These are phyloP conservation scores for Phytopythium kandeliae DNA, from an alignment of 352 stramenopile species.

Conservation along the genomic window DNA sequence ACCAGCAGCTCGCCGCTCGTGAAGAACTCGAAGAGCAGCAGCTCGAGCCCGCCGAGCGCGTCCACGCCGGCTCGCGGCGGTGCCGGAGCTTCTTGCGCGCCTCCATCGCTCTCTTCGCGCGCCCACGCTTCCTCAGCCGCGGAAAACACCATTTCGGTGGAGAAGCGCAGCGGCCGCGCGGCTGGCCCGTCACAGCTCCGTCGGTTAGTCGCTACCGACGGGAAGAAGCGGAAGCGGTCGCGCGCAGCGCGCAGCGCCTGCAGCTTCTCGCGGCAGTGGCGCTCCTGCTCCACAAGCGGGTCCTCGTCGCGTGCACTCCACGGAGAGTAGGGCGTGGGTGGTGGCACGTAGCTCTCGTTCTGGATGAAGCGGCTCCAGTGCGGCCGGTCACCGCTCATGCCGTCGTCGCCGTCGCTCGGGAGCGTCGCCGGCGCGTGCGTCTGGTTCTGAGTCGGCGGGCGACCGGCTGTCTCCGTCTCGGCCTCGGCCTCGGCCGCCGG, in stretches of 20 bases:
- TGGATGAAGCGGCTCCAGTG: slow-evolving; percentile 42
- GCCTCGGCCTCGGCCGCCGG: background rate
- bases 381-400: slow-evolving; percentile 12
- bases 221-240: slow-evolving; percentile 33
- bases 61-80: slow-evolving; percentile 30
- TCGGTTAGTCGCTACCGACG: no score
- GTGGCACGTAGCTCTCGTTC: slow-evolving; percentile 53
- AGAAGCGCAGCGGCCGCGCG: slow-evolving; percentile 36
- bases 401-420: slow-evolving; percentile 4
- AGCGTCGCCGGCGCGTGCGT: background rate
- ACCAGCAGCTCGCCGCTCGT: slow-evolving; percentile 34
- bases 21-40: slow-evolving; percentile 60
- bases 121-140: slow-evolving; percentile 16
- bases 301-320: slow-evolving; percentile 41
- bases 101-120: background rate
- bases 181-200: no score
- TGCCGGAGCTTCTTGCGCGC: background rate
- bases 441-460: background rate
- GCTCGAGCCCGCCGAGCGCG: slow-evolving; percentile 46
- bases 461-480: background rate
- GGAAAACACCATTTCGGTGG: slow-evolving; percentile 51
- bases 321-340: slow-evolving; percentile 66
- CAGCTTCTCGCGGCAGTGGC: slow-evolving; percentile 55
- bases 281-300: slow-evolving; percentile 47
- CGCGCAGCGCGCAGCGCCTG: slow-evolving; percentile 46